These are phyloP conservation scores for Naganishia sp. DNA, from an alignment of 1,284 basidiomycete species.

Conservation along the genomic window DNA sequence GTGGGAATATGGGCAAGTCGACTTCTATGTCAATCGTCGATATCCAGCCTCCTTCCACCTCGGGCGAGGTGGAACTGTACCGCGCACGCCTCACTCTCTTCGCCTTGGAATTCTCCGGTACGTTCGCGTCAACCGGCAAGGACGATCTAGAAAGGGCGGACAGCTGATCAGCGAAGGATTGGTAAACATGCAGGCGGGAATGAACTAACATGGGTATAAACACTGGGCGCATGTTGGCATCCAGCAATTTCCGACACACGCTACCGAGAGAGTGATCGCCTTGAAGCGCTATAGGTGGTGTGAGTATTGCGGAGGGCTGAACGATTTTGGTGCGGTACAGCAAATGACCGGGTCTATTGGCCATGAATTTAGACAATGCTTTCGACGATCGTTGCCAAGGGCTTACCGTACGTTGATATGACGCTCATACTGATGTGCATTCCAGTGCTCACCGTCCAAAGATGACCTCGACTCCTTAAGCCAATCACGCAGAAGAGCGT, in stretches of 20 bases:
- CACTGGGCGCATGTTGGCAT: slow-evolving; percentile 9
- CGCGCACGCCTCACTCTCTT: slow-evolving; percentile 3
- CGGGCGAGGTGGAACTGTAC: slow-evolving; percentile 3
- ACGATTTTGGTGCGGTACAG: neutral
- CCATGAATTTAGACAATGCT: neutral
- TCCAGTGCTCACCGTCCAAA: neutral
- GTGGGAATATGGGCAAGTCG: neutral
- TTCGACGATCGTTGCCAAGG: neutral
- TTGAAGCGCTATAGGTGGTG: slow-evolving; percentile 3
- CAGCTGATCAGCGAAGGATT: neutral
- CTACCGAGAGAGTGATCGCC: slow-evolving; percentile 10
- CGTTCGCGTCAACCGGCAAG: neutral
- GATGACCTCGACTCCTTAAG: slow-evolving; percentile 3
- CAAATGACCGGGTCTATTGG: slow-evolving; percentile 8
- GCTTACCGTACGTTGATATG: slow-evolving; percentile 9
- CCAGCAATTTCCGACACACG: neutral
- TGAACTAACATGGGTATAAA: slow-evolving; percentile 20
- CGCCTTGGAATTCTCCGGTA: slow-evolving; percentile 1
- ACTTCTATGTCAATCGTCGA: slow-evolving; percentile 19
- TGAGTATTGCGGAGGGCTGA: neutral
- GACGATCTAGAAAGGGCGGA: neutral
- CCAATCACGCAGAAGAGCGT: slow-evolving; percentile 8
- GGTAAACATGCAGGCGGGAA: neutral
- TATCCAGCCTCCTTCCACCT: neutral
- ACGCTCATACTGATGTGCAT: slow-evolving; percentile 6